A percentile compares a stretch with the other conserved stretches of the same genome.
These are phyloP conservation scores for Pholiota molesta DNA, from an alignment of 768 basidiomycete genomes.

Conservation along the genomic window DNA sequence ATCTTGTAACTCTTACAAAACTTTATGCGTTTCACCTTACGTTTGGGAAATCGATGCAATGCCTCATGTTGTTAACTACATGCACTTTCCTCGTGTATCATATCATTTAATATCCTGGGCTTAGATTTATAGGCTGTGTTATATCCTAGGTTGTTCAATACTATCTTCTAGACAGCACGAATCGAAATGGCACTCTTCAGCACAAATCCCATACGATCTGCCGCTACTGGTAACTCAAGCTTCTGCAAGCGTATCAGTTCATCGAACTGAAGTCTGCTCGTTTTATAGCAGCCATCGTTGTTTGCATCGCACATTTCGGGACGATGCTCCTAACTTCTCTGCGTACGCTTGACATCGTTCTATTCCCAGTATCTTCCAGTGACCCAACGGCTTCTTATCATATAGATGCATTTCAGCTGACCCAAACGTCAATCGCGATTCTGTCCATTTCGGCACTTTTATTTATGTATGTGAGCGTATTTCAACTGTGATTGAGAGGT, in stretches of 20 bases:
- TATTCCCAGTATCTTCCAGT: not conserved
- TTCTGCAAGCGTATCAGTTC: not conserved
- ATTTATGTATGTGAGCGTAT: slow-evolving; percentile 64
- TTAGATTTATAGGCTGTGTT: slow-evolving; percentile 2
- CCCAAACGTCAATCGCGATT: slow-evolving; percentile 75
- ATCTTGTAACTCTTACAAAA: not conserved
- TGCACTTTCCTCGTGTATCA: slow-evolving; percentile 10
- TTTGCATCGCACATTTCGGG: slow-evolving; percentile 52
- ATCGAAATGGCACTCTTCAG: slow-evolving; percentile 50
- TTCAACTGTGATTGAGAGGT: not conserved
- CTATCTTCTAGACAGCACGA: not conserved
- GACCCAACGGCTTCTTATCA: slow-evolving; percentile 5
- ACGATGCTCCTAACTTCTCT: slow-evolving; percentile 52
- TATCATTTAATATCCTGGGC: slow-evolving; percentile 4
- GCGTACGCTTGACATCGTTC: slow-evolving; percentile 33
- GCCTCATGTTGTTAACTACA: slow-evolving; percentile 11
- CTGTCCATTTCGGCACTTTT: slow-evolving; percentile 68
- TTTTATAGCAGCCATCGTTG: slow-evolving; percentile 45
- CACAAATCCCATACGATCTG: slow-evolving; percentile 49
- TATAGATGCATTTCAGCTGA: slow-evolving; percentile 63
- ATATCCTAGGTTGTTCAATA: slow-evolving; percentile 1
- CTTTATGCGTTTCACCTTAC: slow-evolving; percentile 6
- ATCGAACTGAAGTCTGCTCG: not conserved
- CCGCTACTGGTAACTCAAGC: slow-evolving; percentile 36
- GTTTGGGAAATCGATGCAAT: not conserved